These are phyloP conservation scores for Massariosphaeria phaeospora DNA, from an alignment of 495 filamentous ascomycete genomes.

Conservation along the genomic window DNA sequence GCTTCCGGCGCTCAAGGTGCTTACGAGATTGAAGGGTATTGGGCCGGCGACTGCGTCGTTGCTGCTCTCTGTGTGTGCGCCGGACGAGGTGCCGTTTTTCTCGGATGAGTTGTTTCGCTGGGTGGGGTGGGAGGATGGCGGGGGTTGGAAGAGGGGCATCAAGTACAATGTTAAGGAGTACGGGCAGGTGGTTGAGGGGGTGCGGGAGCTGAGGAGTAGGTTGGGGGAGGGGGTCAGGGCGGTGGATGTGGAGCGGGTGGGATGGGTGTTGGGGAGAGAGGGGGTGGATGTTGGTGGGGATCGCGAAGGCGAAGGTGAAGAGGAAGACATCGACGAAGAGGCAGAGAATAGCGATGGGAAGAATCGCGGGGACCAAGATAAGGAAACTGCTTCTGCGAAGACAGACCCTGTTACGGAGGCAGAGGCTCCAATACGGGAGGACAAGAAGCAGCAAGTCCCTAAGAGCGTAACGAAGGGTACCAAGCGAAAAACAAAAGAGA, in stretches of 20 bases:
- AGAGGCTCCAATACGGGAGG: background rate
- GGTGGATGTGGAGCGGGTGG: slow-evolving; percentile 26
- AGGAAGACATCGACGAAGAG: background rate
- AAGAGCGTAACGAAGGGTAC: background rate
- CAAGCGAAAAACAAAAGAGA: slow-evolving; percentile 14
- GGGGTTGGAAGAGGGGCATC: slow-evolving; percentile 48
- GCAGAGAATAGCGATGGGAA: background rate
- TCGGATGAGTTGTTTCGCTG: slow-evolving; percentile 71
- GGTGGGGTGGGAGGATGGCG: slow-evolving; percentile 43
- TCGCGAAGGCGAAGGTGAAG: background rate
- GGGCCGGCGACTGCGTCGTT: slow-evolving; percentile 72
- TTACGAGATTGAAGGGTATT: slow-evolving; percentile 58
- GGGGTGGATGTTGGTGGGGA: slow-evolving; percentile 10
- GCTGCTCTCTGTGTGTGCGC: slow-evolving; percentile 58
- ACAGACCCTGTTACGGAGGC: too few species aligned
- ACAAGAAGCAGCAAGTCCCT: background rate
- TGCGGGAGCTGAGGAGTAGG: slow-evolving; percentile 42
- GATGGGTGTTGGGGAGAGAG: slow-evolving; percentile 26
- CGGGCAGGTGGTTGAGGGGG: slow-evolving; percentile 46
- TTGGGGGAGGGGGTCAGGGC: slow-evolving; percentile 16
- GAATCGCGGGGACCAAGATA: background rate
- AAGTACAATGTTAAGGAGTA: slow-evolving; percentile 68
- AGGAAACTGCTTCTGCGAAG: too few species aligned
- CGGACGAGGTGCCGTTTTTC: slow-evolving; percentile 61
- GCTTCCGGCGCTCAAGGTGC: slow-evolving; percentile 42